These are phyloP conservation scores for Geotrichum candidum DNA, from an alignment of 1,139 yeast genomes.

Conservation along the genomic window DNA sequence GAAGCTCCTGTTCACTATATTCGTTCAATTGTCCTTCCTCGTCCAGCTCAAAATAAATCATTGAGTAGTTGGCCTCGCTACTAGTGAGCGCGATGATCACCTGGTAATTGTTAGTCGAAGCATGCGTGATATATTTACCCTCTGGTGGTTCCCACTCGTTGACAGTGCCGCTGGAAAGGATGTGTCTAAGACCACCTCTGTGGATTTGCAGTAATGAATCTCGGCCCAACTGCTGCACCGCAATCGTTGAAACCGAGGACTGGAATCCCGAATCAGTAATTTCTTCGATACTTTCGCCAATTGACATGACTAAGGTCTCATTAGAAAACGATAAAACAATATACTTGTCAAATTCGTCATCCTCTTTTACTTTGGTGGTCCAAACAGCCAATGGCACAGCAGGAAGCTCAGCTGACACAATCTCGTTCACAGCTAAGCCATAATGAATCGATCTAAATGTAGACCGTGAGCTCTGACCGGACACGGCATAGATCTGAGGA, in stretches of 20 bases:
- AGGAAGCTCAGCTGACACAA: slow-evolving; percentile 72
- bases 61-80: slow-evolving; percentile 45
- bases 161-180: slow-evolving; percentile 38
- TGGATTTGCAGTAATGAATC: slow-evolving; percentile 67
- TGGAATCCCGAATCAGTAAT: slow-evolving; percentile 60
- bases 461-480: slow-evolving; percentile 42
- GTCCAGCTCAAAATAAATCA: slow-evolving; percentile 80
- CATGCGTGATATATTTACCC: slow-evolving; percentile 56
- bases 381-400: slow-evolving; percentile 54
- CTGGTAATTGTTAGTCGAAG: slow-evolving; percentile 63
- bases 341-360: slow-evolving; percentile 53
- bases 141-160: slow-evolving; percentile 84
- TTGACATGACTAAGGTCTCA: slow-evolving; percentile 66
- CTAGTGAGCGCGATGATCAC: slow-evolving; percentile 58
- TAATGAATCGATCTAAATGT: slow-evolving; percentile 49
- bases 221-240: slow-evolving; percentile 63
- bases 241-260: slow-evolving; percentile 54
- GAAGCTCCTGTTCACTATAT: slow-evolving; percentile 57
- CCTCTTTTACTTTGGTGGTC: slow-evolving; percentile 47
- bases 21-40: slow-evolving; percentile 61
- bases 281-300: slow-evolving; percentile 77
- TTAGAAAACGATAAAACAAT: slow-evolving; percentile 62
- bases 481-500: slow-evolving; percentile 37
- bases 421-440: slow-evolving; percentile 54
- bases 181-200: slow-evolving; percentile 64